Evolutionary conservation across 2,329 filamentous ascomycete species (phyloP), one percentile per base, ranked within the genome.

Genomic region (Aurifilum marmelostoma): DNA sequence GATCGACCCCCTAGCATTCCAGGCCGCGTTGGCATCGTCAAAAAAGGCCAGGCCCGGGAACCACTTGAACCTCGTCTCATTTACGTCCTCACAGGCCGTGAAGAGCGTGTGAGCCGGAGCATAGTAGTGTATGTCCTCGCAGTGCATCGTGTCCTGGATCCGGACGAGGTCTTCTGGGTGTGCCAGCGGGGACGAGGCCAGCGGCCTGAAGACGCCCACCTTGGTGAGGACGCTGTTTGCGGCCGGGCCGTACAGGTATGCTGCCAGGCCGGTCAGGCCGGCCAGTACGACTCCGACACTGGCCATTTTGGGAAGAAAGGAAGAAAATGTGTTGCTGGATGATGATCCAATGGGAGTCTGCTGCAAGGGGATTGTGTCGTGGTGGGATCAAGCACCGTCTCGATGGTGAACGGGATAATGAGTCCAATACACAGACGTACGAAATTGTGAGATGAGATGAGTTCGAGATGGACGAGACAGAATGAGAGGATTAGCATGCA

Each of bases 101-200:
- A 88, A 90, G 1, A 90, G 75, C 9, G 82, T 69, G 0, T 82
- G 80, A 21, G 82, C 84, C 0, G 81, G 75, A 1, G 74, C 74
- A 70, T 89, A 83, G 67, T 87, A 82, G 73, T 90, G 87, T 3
- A 90, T 62, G 70, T 90, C 88, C 72, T 90, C 88, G 73, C 88
- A 89, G 21, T 86, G 80, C 2, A 80, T 75, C 0, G 88, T 89
- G 71, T 87, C 83, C 0, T 81, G 75, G 12, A 90, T 85, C 70
- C 27, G 52, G 7, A 80, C 72, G 1, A 85, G 73, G 29, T 80
- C 78, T 16, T 63, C 66, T 27, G 69, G 63, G 32, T 60, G 56
- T 5, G 63, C 24, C 29, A 70, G 16, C 29, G 69, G 66, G 16
- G 14, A 47, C 37, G 69, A 70, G 34, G 11, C 60, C 27, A 70